These are phyloP conservation scores for Fraxinus ornus DNA, from an alignment of 305 asterid species.

Conservation along the genomic window DNA sequence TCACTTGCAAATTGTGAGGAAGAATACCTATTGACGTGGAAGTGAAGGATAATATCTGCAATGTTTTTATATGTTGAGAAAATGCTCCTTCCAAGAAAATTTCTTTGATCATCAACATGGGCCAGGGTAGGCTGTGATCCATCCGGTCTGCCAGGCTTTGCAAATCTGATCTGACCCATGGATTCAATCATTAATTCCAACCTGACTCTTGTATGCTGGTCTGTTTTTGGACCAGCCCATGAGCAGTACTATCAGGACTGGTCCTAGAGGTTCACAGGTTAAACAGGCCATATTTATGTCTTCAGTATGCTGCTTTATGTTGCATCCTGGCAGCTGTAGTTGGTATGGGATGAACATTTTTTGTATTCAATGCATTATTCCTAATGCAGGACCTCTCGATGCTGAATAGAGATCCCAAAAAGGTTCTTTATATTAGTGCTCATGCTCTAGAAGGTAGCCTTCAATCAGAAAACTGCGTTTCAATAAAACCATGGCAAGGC, in stretches of 20 bases:
- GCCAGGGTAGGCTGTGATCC: not conserved
- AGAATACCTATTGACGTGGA: not conserved
- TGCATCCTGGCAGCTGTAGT: not conserved
- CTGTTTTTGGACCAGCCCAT: not conserved
- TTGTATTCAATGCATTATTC: constrained; percentile 15
- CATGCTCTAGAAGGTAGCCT: constrained; percentile 76
- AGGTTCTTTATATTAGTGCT: constrained; percentile 71
- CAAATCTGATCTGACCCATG: not conserved
- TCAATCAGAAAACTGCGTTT: constrained; percentile 73
- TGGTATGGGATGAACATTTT: not conserved
- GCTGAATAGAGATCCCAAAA: constrained; percentile 83
- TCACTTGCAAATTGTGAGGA: not conserved
- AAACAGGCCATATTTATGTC: not conserved
- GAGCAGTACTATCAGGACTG: not conserved
- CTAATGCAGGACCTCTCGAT: constrained; percentile 74
- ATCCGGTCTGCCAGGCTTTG: not conserved
- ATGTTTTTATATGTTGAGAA: not conserved
- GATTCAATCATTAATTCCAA: not conserved
- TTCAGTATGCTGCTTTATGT: not conserved
- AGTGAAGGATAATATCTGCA: not conserved
- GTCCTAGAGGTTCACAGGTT: not conserved
- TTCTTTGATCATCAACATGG: not conserved
- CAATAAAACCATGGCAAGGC: constrained; percentile 74
- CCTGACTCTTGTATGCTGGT: not conserved
- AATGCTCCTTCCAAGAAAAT: not conserved